Percentiles rank a stretch among this genome's conserved stretches.
Conservation (phyloP, 1,284 basidiomycete genomes). For the Leucoagaricus sp. region DNA sequence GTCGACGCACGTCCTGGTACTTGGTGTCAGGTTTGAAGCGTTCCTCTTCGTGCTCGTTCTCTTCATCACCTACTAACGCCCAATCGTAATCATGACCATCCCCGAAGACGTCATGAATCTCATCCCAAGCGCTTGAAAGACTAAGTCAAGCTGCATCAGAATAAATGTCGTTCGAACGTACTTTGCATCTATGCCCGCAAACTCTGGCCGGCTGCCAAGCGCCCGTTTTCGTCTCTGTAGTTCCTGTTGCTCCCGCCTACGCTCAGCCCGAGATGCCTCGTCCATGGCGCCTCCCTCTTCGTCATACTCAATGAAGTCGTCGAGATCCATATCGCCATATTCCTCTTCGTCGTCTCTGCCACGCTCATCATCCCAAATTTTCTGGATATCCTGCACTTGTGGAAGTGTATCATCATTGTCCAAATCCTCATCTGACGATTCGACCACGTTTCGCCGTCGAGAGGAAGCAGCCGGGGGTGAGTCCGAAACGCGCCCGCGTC, state of each 20-base stretch:
- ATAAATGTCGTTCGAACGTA: constrained; percentile 41
- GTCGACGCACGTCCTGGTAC: constrained; percentile 82
- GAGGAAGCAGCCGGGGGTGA: constrained; percentile 66
- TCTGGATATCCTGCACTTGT: constrained; percentile 69
- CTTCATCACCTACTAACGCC: constrained; percentile 84
- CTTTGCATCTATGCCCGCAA: constrained; percentile 87
- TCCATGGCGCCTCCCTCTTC: constrained; percentile 80
- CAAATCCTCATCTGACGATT: constrained; percentile 73
- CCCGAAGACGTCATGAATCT: constrained; percentile 96
- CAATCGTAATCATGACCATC: constrained; percentile 97
- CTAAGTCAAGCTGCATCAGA: constrained; percentile 19
- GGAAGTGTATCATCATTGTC: constrained; percentile 60
- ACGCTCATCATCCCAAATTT: constrained; percentile 85
- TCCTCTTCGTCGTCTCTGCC: constrained; percentile 67
- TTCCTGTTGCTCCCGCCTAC: constrained; percentile 69
- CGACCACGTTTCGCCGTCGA: constrained; percentile 56
- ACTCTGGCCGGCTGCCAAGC: constrained; percentile 68
- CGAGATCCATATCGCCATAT: constrained; percentile 75
- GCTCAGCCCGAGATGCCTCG: constrained; percentile 73
- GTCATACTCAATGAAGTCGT: constrained; percentile 93
- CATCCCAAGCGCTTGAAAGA: constrained; percentile 84
- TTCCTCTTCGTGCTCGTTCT: constrained; percentile 60
- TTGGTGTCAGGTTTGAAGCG: constrained; percentile 73
- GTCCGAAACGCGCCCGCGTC: constrained; percentile 68
- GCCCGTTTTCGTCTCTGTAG: constrained; percentile 61